These are phyloP conservation scores for Suillus paluster DNA, from an alignment of 768 basidiomycete species.

Conservation along the genomic window DNA sequence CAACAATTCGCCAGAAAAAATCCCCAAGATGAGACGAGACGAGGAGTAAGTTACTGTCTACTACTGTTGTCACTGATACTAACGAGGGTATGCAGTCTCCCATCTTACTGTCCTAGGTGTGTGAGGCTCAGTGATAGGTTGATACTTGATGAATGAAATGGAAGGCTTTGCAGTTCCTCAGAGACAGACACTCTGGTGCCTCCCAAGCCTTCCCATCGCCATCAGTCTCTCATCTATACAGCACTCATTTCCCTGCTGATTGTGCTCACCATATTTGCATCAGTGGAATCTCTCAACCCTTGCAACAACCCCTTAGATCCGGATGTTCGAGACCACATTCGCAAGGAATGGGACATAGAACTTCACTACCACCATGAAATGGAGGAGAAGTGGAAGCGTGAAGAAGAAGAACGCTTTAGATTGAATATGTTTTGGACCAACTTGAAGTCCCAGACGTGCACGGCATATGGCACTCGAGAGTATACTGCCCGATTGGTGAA, in stretches of 20 bases:
- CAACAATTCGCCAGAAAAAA: not conserved
- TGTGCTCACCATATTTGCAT: not conserved
- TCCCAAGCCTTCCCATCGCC: not conserved
- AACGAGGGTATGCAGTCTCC: not conserved
- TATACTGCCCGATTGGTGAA: slow-evolving; percentile 36
- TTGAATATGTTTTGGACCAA: slow-evolving; percentile 29
- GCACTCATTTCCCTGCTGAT: not conserved
- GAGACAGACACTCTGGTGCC: not conserved
- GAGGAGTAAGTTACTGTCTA: not conserved
- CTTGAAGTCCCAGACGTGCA: slow-evolving; percentile 27
- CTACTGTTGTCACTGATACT: not conserved
- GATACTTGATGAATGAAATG: not conserved
- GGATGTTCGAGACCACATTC: slow-evolving; percentile 22
- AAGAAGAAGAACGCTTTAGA: slow-evolving; percentile 23
- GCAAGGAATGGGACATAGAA: slow-evolving; percentile 23
- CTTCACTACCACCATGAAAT: slow-evolving; percentile 16
- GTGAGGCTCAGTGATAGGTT: not conserved
- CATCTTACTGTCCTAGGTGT: not conserved
- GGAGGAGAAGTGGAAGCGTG: slow-evolving; percentile 20
- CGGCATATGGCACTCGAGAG: slow-evolving; percentile 29
- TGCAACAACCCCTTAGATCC: slow-evolving; percentile 26
- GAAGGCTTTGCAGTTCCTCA: not conserved
- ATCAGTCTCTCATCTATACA: not conserved
- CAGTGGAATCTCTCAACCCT: slow-evolving; percentile 16
- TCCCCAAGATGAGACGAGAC: not conserved